A percentile compares a stretch with the other conserved stretches of the same genome.
Evolutionary conservation across 805 yeast species (phyloP).

Genomic region (Wickerhamomyces bisporus): DNA sequence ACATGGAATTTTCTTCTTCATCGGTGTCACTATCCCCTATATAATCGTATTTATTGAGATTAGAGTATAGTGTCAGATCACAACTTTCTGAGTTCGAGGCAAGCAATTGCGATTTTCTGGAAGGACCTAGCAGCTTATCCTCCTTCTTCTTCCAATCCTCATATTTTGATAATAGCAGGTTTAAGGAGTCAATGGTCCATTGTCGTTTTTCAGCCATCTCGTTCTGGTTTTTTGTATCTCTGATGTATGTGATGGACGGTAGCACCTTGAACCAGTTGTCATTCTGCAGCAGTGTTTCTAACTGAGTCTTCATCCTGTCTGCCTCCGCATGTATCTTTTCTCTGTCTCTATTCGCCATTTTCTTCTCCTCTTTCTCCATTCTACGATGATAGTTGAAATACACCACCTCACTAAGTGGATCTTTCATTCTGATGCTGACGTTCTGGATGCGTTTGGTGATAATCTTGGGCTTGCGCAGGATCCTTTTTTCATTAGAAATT

Average conservation of each 20-base stretch:
- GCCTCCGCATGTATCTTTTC: conserved; percentile 48
- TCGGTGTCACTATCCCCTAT: conserved; percentile 25
- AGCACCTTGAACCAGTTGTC: conserved; percentile 41
- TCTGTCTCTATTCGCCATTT: conserved; percentile 49
- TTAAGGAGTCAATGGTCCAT: conserved; percentile 46
- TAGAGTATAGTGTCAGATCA: conserved; percentile 16
- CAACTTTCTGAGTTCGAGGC: not conserved
- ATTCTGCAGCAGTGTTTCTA: conserved; percentile 36
- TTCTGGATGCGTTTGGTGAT: not conserved
- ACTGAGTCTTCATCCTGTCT: conserved; percentile 39
- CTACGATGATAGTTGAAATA: conserved; percentile 46
- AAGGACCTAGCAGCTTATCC: conserved; percentile 18
- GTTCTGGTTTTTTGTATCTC: conserved; percentile 36
- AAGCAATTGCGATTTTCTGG: conserved; percentile 2
- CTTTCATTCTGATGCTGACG: conserved; percentile 17
- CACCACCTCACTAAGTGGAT: conserved; percentile 41
- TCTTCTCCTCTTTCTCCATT: conserved; percentile 62
- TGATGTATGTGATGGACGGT: conserved; percentile 43
- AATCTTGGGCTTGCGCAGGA: conserved; percentile 14
- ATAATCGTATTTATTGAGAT: conserved; percentile 17
- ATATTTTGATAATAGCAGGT: conserved; percentile 14
- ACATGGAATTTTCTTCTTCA: conserved; percentile 19
- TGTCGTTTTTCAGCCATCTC: conserved; percentile 49
- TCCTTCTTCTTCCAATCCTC: conserved; percentile 19
- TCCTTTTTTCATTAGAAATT: conserved; percentile 4